Evolutionary conservation across 2,329 filamentous ascomycete genomes (phyloP).

Genomic region (Alternaria infectoria): DNA sequence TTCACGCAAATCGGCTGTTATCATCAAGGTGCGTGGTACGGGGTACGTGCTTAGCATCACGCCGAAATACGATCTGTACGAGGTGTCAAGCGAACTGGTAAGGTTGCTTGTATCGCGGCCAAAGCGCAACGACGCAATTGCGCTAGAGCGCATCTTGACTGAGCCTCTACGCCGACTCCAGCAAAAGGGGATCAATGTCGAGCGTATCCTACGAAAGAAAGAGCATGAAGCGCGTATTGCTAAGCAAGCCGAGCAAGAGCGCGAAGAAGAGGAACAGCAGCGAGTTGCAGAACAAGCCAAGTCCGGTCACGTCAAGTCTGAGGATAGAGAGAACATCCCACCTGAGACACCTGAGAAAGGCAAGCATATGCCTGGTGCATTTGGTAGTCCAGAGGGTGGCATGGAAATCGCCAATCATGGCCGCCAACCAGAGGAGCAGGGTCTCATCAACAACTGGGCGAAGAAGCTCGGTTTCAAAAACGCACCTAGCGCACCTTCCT

Average conservation of each 20-base stretch:
- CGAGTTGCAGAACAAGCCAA: constrained; percentile 44
- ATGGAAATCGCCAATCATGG: constrained; percentile 36
- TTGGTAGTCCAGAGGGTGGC: constrained; percentile 43
- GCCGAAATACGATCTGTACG: constrained; percentile 81
- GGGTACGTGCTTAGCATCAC: constrained; percentile 78
- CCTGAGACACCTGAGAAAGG: constrained; percentile 39
- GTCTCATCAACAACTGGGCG: constrained; percentile 45
- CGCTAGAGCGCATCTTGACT: constrained; percentile 88
- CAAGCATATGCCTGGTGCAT: constrained; percentile 46
- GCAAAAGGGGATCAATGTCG: constrained; percentile 92
- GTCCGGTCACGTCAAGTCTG: constrained; percentile 22
- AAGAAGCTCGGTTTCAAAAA: constrained; percentile 48
- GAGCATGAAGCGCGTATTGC: constrained; percentile 86
- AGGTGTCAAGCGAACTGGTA: constrained; percentile 87
- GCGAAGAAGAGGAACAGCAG: constrained; percentile 66
- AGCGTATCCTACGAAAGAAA: constrained; percentile 87
- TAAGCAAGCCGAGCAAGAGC: constrained; percentile 77
- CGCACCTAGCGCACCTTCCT: constrained; percentile 15
- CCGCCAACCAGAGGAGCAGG: constrained; percentile 28
- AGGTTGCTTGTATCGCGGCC: constrained; percentile 80
- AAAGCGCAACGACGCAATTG: constrained; percentile 85
- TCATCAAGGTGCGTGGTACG: constrained; percentile 73
- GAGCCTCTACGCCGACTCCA: constrained; percentile 82
- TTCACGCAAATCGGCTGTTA: constrained; percentile 65
- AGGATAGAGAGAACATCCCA: constrained; percentile 16